These are phyloP conservation scores for Linderniella brevidens DNA, from an alignment of 257 asterid genomes.

Conservation along the genomic window DNA sequence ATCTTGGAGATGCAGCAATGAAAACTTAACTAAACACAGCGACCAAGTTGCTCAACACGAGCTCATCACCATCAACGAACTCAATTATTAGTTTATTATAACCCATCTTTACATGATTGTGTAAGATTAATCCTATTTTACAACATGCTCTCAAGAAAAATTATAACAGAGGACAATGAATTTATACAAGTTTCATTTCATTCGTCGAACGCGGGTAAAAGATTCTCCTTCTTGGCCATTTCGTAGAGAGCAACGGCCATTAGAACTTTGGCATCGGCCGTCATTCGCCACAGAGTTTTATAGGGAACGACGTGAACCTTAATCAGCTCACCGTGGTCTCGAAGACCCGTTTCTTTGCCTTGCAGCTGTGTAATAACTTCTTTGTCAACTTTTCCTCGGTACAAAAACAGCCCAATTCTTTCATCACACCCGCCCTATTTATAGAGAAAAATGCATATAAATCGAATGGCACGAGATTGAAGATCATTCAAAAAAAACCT, in stretches of 20 bases:
- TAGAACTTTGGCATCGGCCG: conserved; percentile 79
- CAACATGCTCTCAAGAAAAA: too few species aligned
- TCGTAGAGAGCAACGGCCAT: conserved; percentile 68
- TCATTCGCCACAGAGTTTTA: conserved; percentile 52
- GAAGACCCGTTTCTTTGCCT: conserved; percentile 70
- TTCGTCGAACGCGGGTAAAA: conserved; percentile 22
- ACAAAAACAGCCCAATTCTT: conserved; percentile 55
- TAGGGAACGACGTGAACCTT: conserved; percentile 72
- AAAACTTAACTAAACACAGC: too few species aligned
- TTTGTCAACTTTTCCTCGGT: conserved; percentile 50
- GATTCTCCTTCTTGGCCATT: conserved; percentile 67
- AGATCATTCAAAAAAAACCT: not conserved
- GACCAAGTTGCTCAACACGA: too few species aligned
- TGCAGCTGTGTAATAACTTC: conserved; percentile 44
- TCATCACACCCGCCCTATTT: conserved; percentile 84
- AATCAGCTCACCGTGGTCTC: conserved; percentile 79
- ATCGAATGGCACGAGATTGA: not conserved
- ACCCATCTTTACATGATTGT: too few species aligned
- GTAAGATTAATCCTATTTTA: too few species aligned
- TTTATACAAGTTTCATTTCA: conserved; percentile 10
- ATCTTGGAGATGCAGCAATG: too few species aligned
- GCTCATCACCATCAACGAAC: too few species aligned
- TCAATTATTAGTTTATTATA: too few species aligned
- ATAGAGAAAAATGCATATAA: not conserved
- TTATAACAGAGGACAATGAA: too few species aligned